Percentiles rank a stretch among this genome's conserved stretches.
Conservation (phyloP, 2,329 filamentous ascomycete genomes). For the Pseudogymnoascus sp. region DNA sequence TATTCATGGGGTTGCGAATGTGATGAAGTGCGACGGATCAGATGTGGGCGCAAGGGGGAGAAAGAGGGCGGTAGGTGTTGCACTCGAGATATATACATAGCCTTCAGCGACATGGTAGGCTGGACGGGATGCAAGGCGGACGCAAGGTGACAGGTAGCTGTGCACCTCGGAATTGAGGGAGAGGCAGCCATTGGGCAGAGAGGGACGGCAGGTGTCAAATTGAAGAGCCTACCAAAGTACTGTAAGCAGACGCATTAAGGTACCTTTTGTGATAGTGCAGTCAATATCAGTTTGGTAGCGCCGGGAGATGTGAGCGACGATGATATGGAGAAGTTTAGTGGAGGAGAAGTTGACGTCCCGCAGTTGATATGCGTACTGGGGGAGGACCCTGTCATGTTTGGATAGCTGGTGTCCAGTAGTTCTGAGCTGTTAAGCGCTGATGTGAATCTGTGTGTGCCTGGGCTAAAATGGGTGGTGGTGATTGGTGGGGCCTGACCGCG, state of each 20-base stretch:
- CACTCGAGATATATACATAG: constrained; percentile 1
- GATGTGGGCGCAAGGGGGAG: not conserved
- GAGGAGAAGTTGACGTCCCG: not conserved
- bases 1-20: not conserved
- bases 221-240: constrained; percentile 1
- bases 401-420: not conserved
- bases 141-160: constrained; percentile 1
- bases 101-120: not conserved
- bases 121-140: not conserved
- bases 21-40: not conserved
- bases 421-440: not conserved
- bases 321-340: not conserved
- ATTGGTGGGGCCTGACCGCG: not conserved
- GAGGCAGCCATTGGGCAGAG: not conserved
- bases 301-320: constrained; percentile 5
- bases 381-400: not conserved
- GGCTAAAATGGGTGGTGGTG: not conserved
- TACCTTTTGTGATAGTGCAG: constrained; percentile 6
- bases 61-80: constrained; percentile 6
- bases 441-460: constrained; percentile 1
- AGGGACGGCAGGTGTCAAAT: not conserved
- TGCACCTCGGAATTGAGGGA: constrained; percentile 2
- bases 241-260: not conserved
- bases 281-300: not conserved
- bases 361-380: not conserved